phyloP scores from a whole-genome alignment of 164 flowering plant species.

The Nymphaea thermarum region DNA sequence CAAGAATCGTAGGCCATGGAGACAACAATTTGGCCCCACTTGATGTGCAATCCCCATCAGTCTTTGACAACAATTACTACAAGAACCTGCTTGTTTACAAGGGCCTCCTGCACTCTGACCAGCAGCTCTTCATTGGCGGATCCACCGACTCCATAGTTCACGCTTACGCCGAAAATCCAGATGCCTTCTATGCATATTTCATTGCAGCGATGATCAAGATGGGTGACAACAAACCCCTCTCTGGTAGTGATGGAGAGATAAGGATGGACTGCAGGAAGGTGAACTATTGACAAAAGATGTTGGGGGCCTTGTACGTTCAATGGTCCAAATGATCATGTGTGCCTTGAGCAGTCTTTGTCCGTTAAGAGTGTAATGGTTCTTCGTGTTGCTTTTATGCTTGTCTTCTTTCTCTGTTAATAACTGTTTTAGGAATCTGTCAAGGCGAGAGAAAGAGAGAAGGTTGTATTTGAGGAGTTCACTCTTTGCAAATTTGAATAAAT shows the following conservation, averaged over 20 bases:
- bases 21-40: slow-evolving; percentile 49
- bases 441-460: too few species aligned
- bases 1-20: slow-evolving; percentile 19
- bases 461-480: too few species aligned
- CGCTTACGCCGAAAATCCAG: slow-evolving; percentile 14
- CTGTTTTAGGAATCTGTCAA: background rate
- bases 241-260: slow-evolving; percentile 48
- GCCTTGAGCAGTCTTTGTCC: background rate
- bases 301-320: background rate
- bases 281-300: slow-evolving; percentile 10
- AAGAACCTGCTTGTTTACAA: slow-evolving; percentile 23
- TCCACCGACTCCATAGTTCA: slow-evolving; percentile 37
- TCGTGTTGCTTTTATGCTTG: background rate
- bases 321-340: background rate
- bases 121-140: slow-evolving; percentile 41
- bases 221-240: slow-evolving; percentile 52
- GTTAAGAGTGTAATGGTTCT: too few species aligned
- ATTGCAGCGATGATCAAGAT: slow-evolving; percentile 48
- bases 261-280: slow-evolving; percentile 39
- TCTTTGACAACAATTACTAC: slow-evolving; percentile 39
- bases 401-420: background rate
- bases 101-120: slow-evolving; percentile 58
- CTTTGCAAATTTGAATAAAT: too few species aligned
- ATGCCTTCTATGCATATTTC: slow-evolving; percentile 28
- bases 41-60: slow-evolving; percentile 31